phyloP scores from a whole-genome alignment of 2,329 filamentous ascomycete genomes.

The Cladophialophora exuberans region DNA sequence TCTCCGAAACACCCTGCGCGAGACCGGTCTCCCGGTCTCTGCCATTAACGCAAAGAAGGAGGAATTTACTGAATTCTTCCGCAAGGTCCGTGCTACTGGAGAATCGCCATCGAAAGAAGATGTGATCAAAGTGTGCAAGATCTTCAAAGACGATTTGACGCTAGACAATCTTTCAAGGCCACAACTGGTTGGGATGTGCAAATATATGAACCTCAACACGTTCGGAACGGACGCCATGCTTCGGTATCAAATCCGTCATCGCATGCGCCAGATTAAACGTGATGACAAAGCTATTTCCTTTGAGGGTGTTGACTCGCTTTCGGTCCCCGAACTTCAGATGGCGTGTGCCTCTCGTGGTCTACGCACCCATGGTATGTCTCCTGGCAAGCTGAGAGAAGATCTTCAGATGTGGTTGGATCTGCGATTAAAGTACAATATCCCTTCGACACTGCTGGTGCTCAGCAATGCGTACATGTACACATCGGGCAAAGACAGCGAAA shows the following conservation, averaged over 20 bases:
- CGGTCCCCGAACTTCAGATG: constrained; percentile 89
- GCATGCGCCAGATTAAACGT: constrained; percentile 99
- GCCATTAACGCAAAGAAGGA: constrained; percentile 83
- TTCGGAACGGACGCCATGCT: constrained; percentile 98
- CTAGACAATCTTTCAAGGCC: constrained; percentile 95
- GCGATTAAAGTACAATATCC: constrained; percentile 90
- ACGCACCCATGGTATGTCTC: constrained; percentile 88
- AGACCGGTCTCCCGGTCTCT: constrained; percentile 90
- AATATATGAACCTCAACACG: constrained; percentile 96
- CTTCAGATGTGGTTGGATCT: constrained; percentile 93
- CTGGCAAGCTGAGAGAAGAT: constrained; percentile 83
- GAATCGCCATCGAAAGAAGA: constrained; percentile 86
- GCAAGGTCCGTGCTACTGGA: constrained; percentile 88
- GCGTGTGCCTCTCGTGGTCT: constrained; percentile 91
- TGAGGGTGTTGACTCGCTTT: constrained; percentile 89
- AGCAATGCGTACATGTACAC: constrained; percentile 98
- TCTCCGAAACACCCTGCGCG: constrained; percentile 82
- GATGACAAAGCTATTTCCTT: constrained; percentile 93
- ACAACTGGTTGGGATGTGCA: constrained; percentile 95
- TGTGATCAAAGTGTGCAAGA: constrained; percentile 98
- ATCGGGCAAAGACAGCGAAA: constrained; percentile 80
- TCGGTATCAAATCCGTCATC: constrained; percentile 92
- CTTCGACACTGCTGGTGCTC: constrained; percentile 89
- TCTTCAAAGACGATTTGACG: constrained; percentile 97
- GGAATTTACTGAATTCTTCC: constrained; percentile 96